Percentiles rank a stretch among this genome's conserved stretches.
phyloP scores from a whole-genome alignment of 768 basidiomycete genomes.

The Hericium rajendrae region DNA sequence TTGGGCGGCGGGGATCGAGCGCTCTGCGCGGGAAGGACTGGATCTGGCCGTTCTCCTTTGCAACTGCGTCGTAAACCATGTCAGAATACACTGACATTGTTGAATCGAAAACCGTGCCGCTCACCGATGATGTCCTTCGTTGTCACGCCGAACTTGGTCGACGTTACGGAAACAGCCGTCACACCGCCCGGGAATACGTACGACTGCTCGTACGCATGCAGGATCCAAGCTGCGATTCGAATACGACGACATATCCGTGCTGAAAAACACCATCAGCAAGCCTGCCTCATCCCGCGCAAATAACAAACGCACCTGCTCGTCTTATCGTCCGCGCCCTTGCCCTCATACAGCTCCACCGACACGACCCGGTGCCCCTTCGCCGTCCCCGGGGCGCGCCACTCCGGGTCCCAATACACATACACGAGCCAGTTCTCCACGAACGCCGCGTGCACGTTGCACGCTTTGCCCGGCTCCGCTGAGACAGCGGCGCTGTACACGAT shows the following conservation, averaged over 20 bases:
- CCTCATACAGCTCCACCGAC: constrained; percentile 87
- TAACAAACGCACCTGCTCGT: constrained; percentile 51
- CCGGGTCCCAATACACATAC: constrained; percentile 73
- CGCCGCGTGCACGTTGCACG: constrained; percentile 57
- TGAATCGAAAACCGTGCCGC: background rate
- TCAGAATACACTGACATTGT: background rate
- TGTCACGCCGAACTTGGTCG: constrained; percentile 83
- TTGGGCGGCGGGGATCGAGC: constrained; percentile 78
- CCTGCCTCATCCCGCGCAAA: too few species aligned
- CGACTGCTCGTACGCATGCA: constrained; percentile 57
- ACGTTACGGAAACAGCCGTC: constrained; percentile 62
- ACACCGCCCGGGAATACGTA: constrained; percentile 64
- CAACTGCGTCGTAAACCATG: constrained; percentile 31
- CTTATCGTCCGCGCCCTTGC: constrained; percentile 54
- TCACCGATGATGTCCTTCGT: constrained; percentile 81
- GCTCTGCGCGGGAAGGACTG: constrained; percentile 62
- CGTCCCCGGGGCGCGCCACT: constrained; percentile 32
- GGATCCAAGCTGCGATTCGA: constrained; percentile 40
- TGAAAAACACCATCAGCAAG: constrained; percentile 16
- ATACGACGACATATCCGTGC: constrained; percentile 45
- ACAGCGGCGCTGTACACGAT: constrained; percentile 59
- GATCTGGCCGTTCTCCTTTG: constrained; percentile 65
- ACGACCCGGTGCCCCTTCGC: constrained; percentile 67
- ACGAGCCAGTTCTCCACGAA: constrained; percentile 91
- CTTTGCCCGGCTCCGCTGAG: constrained; percentile 28